Base-by-base conservation (phyloP, 257 asterid species). In the Schizonepeta tenuifolia region DNA sequence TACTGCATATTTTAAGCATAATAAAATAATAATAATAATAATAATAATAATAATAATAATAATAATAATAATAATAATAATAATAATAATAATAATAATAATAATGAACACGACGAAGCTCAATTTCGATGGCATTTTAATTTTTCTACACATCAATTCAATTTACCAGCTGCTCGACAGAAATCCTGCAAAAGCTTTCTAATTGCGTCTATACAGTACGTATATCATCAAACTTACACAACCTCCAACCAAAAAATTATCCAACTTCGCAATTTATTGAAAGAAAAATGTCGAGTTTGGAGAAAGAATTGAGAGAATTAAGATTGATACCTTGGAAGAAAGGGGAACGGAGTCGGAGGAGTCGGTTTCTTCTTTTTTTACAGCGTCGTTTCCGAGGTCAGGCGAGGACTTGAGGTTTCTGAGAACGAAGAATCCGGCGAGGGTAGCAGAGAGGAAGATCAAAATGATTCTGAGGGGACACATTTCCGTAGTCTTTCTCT, bases 381-480 rank as follows among this genome's bases (percentile, higher is more conserved):
- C 82, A 75, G 22, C 86, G 81, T 79, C 86, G 78, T 72, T 49
- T 8, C 28, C 54, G 14, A 35, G 21, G 22, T 53, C 70, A 11
- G 85, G 75, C 64, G 85, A 50, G 28, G 86, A 76, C 1, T 79
- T 82, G 78, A 82, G 65, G 89, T 69, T 82, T 71, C 76, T 74
- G 63, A 84, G 76, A 22, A 82, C 73, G 72, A 82, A 77, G 61
- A 79, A 77, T 26, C 86, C 86, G 74, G 85, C 85, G 50, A 84
- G 81, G 36, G 89, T 79, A 5, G 89, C 89, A n/a, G 89, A 84
- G 70, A 84, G 86, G 81, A 84, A 84, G 71, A 84, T 77, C 58
- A 85, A 63, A 53, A 85, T 77, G 3, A 85, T 69, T 77, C 89
- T 74, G 41, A 85, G 82, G 18, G 89, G 89, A 70, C 89, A 85